These are phyloP conservation scores for Podaxis carcinomalis DNA, from an alignment of 768 basidiomycete species.

Conservation along the genomic window DNA sequence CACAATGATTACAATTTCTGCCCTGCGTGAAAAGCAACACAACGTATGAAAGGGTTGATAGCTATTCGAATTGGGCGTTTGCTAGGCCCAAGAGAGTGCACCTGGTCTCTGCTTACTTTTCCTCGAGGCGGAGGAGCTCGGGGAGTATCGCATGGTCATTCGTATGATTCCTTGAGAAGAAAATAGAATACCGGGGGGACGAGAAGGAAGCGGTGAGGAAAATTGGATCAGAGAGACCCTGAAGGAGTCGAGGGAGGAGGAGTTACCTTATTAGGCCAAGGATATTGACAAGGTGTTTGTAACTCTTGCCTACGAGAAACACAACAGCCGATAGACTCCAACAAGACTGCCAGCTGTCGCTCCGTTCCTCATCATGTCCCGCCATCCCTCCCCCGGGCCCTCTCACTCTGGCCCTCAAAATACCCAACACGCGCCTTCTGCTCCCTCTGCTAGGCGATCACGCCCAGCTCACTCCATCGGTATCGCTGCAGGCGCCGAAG, in stretches of 20 bases:
- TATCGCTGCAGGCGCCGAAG: constrained; percentile 77
- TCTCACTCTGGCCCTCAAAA: constrained; percentile 34
- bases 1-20: neutral
- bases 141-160: neutral
- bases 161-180: neutral
- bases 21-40: neutral
- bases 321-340: constrained; percentile 18
- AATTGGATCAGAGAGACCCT: constrained; percentile 1
- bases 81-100: neutral
- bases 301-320: constrained; percentile 17
- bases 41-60: neutral
- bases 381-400: constrained; percentile 53
- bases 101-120: neutral
- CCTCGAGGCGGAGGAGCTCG: neutral
- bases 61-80: neutral
- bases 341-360: constrained; percentile 30
- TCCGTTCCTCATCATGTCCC: constrained; percentile 59
- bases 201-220: constrained; percentile 3
- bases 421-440: constrained; percentile 15
- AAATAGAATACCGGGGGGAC: neutral
- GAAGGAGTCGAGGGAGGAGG: constrained; percentile 7
- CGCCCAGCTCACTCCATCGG: constrained; percentile 48
- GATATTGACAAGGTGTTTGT: constrained; percentile 15
- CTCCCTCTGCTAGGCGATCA: constrained; percentile 39
- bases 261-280: constrained; percentile 11